These are phyloP conservation scores for Tanacetum coccineum DNA, from an alignment of 129 eudicot genomes.

Conservation along the genomic window DNA sequence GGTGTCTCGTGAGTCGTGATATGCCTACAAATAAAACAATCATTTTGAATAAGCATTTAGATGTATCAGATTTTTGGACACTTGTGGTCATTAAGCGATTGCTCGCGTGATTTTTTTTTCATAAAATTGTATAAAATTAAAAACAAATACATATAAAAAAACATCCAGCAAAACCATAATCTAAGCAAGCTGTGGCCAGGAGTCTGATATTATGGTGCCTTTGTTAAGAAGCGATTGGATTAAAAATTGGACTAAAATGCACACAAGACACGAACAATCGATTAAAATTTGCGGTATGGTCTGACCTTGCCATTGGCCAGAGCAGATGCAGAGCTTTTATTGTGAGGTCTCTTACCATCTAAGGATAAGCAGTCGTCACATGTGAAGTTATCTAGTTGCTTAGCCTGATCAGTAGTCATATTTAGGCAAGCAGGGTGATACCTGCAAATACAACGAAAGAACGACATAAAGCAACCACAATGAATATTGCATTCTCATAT, in stretches of 20 bases:
- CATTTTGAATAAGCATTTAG: too few relatives aligned
- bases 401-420: slow-evolving; percentile 58
- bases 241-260: neutral
- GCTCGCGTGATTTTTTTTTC: too few relatives aligned
- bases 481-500: neutral
- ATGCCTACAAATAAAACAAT: too few relatives aligned
- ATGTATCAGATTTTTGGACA: too few relatives aligned
- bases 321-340: slow-evolving; percentile 25
- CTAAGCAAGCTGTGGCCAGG: neutral
- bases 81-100: too few relatives aligned
- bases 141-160: too few relatives aligned
- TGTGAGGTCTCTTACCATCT: slow-evolving; percentile 34
- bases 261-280: neutral
- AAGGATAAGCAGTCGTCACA: slow-evolving; percentile 49
- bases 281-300: neutral
- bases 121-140: too few relatives aligned
- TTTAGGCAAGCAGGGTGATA: slow-evolving; percentile 72
- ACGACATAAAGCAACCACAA: neutral
- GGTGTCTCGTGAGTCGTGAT: too few relatives aligned
- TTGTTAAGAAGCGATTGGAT: neutral
- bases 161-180: neutral
- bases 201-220: neutral
- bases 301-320: slow-evolving; percentile 47
- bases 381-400: slow-evolving; percentile 48
- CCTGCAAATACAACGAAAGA: slow-evolving; percentile 35